Evolutionary conservation across 75 land plant species (phyloP).

Genomic region (Sequoia sempervirens): DNA sequence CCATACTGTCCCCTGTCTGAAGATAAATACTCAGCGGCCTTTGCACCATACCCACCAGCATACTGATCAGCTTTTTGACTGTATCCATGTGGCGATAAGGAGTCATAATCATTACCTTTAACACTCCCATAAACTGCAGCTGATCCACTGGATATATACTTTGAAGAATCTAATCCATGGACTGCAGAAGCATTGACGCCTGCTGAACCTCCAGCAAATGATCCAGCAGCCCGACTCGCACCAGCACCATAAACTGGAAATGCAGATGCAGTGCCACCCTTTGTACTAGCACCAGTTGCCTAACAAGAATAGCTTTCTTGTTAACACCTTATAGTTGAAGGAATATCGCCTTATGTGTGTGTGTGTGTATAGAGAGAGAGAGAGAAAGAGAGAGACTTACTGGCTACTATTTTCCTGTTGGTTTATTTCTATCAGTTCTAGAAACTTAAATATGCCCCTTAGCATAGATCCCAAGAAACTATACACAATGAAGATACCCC

Average conservation of each 20-base stretch:
- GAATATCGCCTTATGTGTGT: not conserved
- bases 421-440: too few relatives aligned
- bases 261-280: constrained; percentile 35
- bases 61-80: constrained; percentile 58
- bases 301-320: constrained; percentile 3
- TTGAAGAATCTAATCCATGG: constrained; percentile 52
- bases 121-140: constrained; percentile 36
- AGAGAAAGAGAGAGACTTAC: too few relatives aligned
- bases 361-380: too few relatives aligned
- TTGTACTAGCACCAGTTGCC: constrained; percentile 38
- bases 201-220: constrained; percentile 4
- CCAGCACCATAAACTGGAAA: constrained; percentile 48
- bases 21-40: constrained; percentile 51
- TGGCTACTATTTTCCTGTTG: too few relatives aligned
- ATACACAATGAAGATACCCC: not conserved
- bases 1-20: constrained; percentile 57
- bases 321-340: not conserved
- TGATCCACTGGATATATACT: constrained; percentile 38
- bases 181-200: constrained; percentile 29
- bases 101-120: constrained; percentile 44
- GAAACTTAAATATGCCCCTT: too few relatives aligned
- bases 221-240: constrained; percentile 20
- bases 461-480: not conserved
- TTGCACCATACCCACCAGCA: constrained; percentile 24
- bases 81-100: constrained; percentile 55